Evolutionary conservation across 116 monocot genomes (phyloP).

Genomic region (Trichopus zeylanicus): DNA sequence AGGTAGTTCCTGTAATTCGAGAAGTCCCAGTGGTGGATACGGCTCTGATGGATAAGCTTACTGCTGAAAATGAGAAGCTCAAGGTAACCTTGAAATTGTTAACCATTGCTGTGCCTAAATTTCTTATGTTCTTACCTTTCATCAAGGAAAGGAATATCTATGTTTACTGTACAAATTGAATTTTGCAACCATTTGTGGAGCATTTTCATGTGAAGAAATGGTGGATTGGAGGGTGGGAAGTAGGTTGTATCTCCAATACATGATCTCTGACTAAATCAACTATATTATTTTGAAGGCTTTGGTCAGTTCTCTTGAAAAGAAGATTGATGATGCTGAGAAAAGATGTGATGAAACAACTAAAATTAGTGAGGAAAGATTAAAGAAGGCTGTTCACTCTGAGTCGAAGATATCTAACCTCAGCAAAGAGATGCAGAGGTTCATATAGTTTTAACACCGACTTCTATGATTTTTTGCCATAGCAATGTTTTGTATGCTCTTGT

Average conservation of each 20-base stretch:
- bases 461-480: not conserved
- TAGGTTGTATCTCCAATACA: not conserved
- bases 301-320: conserved; percentile 63
- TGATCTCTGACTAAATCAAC: not conserved
- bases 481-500: not conserved
- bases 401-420: conserved; percentile 50
- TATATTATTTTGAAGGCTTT: conserved; percentile 26
- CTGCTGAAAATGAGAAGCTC: conserved; percentile 77
- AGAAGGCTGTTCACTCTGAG: conserved; percentile 53
- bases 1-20: conserved; percentile 50
- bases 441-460: not conserved
- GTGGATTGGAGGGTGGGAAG: not conserved
- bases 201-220: not conserved
- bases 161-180: not conserved
- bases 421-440: conserved; percentile 78
- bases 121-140: not conserved
- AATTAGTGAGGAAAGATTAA: conserved; percentile 49
- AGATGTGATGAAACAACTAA: conserved; percentile 58
- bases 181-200: not conserved
- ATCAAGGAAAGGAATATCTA: not conserved
- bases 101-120: not conserved
- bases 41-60: conserved; percentile 60
- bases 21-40: conserved; percentile 86
- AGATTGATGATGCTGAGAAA: conserved; percentile 66
- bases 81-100: conserved; percentile 14